phyloP scores from a whole-genome alignment of 805 yeast species.

The Teunomyces funiuensis region DNA sequence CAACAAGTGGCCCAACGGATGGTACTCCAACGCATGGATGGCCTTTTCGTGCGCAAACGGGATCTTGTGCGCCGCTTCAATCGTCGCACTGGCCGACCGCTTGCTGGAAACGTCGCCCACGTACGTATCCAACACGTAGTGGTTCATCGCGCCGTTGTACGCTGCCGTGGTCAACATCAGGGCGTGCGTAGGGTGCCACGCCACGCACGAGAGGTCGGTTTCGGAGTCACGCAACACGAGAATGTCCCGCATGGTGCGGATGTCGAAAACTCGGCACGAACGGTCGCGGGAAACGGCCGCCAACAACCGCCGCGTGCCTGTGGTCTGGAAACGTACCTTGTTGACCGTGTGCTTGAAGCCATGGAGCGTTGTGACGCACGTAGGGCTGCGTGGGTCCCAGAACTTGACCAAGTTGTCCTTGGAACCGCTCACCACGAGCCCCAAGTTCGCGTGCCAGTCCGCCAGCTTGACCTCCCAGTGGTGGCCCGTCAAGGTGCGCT shows the following conservation, averaged over 20 bases:
- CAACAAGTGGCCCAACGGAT: conserved; percentile 89
- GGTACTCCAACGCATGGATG: conserved; percentile 84
- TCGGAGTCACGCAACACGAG: conserved; percentile 75
- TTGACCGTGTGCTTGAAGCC: conserved; percentile 95
- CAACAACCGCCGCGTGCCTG: conserved; percentile 65
- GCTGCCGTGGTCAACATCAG: conserved; percentile 80
- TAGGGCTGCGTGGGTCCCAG: conserved; percentile 91
- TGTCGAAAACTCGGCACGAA: conserved; percentile 83
- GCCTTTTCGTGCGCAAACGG: conserved; percentile 96
- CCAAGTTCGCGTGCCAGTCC: conserved; percentile 93
- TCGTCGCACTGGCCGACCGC: conserved; percentile 14
- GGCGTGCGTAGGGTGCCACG: conserved; percentile 92
- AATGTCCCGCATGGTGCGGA: conserved; percentile 79
- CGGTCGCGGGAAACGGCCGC: conserved; percentile 90
- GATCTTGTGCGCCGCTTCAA: conserved; percentile 55
- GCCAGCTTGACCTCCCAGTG: conserved; percentile 98
- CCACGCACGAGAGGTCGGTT: conserved; percentile 77
- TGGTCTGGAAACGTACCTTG: conserved; percentile 80
- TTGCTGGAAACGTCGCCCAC: conserved; percentile 32
- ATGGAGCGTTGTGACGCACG: conserved; percentile 75
- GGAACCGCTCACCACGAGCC: conserved; percentile 87
- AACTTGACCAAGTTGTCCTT: conserved; percentile 90
- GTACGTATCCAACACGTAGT: conserved; percentile 62
- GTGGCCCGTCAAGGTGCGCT: conserved; percentile 79
- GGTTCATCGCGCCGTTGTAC: conserved; percentile 83